A percentile compares a stretch with the other conserved stretches of the same genome.
Conservation (phyloP, 2,329 filamentous ascomycete genomes). For the Diaporthe citriasiana region DNA sequence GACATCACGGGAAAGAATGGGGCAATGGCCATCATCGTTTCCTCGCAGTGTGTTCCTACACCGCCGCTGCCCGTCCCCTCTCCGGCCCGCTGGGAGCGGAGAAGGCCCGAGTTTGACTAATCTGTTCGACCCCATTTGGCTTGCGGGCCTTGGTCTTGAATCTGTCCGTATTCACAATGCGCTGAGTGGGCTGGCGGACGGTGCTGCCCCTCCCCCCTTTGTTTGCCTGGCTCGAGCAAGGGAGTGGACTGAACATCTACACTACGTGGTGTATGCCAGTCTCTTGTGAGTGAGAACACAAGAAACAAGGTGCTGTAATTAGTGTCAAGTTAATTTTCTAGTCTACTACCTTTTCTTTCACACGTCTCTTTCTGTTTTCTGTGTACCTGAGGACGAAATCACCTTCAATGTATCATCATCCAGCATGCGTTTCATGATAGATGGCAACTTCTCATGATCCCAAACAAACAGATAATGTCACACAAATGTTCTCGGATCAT, state of each 20-base stretch:
- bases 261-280: too few species aligned
- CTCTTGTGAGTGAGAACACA: neutral
- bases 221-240: neutral
- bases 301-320: neutral
- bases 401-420: neutral
- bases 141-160: neutral
- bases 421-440: neutral
- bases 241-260: neutral
- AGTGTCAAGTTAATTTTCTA: neutral
- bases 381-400: neutral
- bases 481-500: neutral
- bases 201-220: neutral
- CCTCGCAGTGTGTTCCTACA: neutral
- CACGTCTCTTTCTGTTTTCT: neutral
- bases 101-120: neutral
- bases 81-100: neutral
- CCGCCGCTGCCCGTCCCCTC: too few species aligned
- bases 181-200: neutral
- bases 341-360: neutral
- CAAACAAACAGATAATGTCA: neutral
- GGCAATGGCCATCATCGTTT: neutral
- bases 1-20: neutral
- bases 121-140: neutral
- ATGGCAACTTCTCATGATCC: neutral
- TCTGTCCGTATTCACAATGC: neutral